Conservation (phyloP, 2,329 filamentous ascomycete species). For the Nannizziopsis barbatae region DNA sequence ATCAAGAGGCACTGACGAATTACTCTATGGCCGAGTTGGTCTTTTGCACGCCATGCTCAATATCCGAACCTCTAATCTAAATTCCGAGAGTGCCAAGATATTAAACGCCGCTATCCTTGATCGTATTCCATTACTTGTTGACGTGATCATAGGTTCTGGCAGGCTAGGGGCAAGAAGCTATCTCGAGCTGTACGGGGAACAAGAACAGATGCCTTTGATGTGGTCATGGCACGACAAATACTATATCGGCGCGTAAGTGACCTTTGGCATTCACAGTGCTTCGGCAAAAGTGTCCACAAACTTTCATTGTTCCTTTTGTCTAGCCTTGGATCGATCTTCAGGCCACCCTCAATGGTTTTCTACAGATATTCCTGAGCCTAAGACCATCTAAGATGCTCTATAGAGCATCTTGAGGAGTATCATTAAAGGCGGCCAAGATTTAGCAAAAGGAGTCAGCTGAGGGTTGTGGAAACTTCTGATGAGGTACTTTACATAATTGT, state of each 20-base stretch:
- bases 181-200: conserved; percentile 22
- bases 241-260: conserved; percentile 30
- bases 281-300: too few species aligned
- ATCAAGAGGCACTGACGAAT: conserved; percentile 29
- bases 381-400: too few species aligned
- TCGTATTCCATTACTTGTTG: conserved; percentile 24
- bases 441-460: too few species aligned
- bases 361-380: too few species aligned
- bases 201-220: conserved; percentile 31
- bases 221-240: conserved; percentile 31
- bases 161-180: conserved; percentile 25
- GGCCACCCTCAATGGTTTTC: too few species aligned
- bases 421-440: too few species aligned
- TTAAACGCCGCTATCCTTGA: conserved; percentile 21
- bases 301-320: too few species aligned
- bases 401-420: too few species aligned
- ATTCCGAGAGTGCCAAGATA: conserved; percentile 16
- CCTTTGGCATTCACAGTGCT: too few species aligned
- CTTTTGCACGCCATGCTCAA: conserved; percentile 30
- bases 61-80: conserved; percentile 22
- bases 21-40: conserved; percentile 31
- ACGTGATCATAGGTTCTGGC: conserved; percentile 27
- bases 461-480: too few species aligned
- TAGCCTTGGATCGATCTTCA: too few species aligned
- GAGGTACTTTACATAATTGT: neutral